These are phyloP conservation scores for Setaria italica DNA, from an alignment of 202 grass and related monocot species.

Conservation along the genomic window DNA sequence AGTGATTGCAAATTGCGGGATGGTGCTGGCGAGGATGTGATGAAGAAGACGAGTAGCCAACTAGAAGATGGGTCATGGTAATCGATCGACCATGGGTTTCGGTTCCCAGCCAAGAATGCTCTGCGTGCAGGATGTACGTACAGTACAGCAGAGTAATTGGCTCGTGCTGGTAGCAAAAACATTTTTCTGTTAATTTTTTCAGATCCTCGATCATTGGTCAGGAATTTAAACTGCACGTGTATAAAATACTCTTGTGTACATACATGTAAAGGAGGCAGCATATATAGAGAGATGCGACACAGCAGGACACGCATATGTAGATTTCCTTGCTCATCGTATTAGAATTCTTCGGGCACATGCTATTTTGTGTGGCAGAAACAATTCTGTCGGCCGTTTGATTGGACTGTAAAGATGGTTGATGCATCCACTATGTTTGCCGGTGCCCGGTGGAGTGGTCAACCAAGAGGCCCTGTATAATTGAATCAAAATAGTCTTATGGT, in stretches of 20 bases:
- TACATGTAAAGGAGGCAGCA: not conserved
- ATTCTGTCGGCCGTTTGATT: not conserved
- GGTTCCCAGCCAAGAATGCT: not conserved
- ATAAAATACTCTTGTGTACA: not conserved
- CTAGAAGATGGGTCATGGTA: conserved; percentile 43
- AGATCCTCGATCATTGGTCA: not conserved
- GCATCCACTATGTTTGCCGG: not conserved
- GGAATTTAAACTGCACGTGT: not conserved
- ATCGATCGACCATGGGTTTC: not conserved
- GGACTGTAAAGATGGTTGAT: not conserved
- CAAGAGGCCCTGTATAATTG: not conserved
- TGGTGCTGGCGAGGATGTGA: not conserved
- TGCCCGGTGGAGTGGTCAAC: not conserved
- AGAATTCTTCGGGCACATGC: not conserved
- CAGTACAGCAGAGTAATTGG: not conserved
- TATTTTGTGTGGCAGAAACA: not conserved
- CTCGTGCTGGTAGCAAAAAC: not conserved
- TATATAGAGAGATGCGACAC: not conserved
- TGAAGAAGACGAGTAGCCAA: not conserved
- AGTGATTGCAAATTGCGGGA: conserved; percentile 52
- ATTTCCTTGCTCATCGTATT: not conserved
- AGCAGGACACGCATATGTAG: not conserved
- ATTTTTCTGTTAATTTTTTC: not conserved
- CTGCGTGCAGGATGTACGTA: not conserved
- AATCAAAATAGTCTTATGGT: no score